Conservation (phyloP, 768 basidiomycete species). For the Astraeus odoratus region DNA sequence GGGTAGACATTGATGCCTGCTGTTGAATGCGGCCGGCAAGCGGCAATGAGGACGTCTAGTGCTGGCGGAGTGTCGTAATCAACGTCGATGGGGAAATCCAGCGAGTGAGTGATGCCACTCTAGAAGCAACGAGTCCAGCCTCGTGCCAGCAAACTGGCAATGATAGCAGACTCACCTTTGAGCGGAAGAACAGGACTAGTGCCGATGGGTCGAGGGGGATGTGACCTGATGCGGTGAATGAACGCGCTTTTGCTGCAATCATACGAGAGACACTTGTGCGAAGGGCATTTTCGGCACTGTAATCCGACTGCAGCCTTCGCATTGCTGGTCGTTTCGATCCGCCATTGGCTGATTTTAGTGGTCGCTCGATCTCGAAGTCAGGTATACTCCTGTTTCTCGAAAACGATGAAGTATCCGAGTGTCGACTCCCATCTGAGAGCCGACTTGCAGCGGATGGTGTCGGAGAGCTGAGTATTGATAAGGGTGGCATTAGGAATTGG, state of each 20-base stretch:
- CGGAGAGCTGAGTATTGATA: conserved; percentile 26
- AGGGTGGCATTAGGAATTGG: conserved; percentile 19
- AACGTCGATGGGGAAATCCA: conserved; percentile 77
- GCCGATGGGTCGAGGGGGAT: conserved; percentile 65
- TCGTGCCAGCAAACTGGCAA: neutral
- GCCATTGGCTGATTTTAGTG: conserved; percentile 28
- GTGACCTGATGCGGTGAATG: conserved; percentile 60
- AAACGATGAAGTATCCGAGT: conserved; percentile 28
- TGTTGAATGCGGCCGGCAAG: conserved; percentile 61
- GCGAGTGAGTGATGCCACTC: conserved; percentile 73
- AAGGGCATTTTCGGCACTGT: conserved; percentile 47
- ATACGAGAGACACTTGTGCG: conserved; percentile 50
- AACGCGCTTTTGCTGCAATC: conserved; percentile 50
- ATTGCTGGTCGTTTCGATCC: conserved; percentile 26
- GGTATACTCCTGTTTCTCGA: conserved; percentile 36
- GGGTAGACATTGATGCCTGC: conserved; percentile 45
- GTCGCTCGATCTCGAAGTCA: conserved; percentile 65
- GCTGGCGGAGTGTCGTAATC: conserved; percentile 70
- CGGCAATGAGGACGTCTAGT: conserved; percentile 68
- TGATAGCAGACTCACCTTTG: conserved; percentile 46
- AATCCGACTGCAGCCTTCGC: conserved; percentile 34
- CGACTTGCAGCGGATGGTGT: conserved; percentile 30
- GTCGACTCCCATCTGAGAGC: conserved; percentile 33
- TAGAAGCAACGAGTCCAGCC: conserved; percentile 21
- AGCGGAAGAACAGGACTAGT: conserved; percentile 70